Conservation (phyloP, 140 eudicot genomes). For the Flaveria floridana region DNA sequence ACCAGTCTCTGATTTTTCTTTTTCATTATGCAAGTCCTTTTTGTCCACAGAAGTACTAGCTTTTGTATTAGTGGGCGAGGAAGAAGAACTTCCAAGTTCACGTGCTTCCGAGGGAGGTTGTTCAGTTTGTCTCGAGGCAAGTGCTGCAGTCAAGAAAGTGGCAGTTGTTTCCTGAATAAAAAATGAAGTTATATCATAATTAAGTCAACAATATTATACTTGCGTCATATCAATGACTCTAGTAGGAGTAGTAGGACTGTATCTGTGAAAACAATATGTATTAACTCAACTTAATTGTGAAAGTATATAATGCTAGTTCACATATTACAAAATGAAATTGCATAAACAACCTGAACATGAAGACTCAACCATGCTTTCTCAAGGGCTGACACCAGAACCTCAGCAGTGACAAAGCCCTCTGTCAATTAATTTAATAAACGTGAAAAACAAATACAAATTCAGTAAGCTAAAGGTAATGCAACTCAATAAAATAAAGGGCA, state of each 20-base stretch:
- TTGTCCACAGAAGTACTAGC: constrained; percentile 29
- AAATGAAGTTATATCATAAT: neutral
- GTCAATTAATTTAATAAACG: constrained; percentile 14
- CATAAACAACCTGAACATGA: constrained; percentile 70
- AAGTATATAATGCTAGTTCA: neutral
- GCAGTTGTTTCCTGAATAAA: constrained; percentile 77
- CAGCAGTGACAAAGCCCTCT: constrained; percentile 80
- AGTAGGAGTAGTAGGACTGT: neutral
- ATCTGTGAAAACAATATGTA: neutral
- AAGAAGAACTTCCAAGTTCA: constrained; percentile 47
- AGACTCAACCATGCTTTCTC: constrained; percentile 93
- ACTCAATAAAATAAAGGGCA: neutral
- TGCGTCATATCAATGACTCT: neutral
- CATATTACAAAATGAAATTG: constrained; percentile 9
- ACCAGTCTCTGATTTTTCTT: constrained; percentile 28
- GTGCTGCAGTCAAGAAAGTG: constrained; percentile 73
- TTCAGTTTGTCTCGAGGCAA: constrained; percentile 59
- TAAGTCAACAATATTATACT: neutral
- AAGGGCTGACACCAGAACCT: constrained; percentile 56
- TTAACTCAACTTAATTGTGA: neutral
- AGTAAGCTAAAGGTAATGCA: neutral
- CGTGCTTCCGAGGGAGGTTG: constrained; percentile 34
- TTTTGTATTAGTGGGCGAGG: constrained; percentile 30
- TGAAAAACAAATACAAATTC: neutral
- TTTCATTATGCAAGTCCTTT: constrained; percentile 25